Base-by-base conservation (phyloP, 306 rosid species). In the Begonia fuchsioides region DNA sequence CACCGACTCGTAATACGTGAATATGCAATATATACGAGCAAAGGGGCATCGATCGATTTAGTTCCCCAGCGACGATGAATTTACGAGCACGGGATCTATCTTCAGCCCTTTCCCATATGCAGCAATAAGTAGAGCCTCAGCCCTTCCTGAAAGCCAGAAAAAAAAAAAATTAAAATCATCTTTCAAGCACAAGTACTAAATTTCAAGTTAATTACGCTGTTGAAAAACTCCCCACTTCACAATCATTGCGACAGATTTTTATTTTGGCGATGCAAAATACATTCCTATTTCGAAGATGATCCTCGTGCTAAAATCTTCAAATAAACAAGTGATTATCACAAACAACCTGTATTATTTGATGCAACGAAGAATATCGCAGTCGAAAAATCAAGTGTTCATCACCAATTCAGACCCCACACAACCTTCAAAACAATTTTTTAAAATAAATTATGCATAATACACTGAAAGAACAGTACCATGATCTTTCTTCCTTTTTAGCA, bases 91-190 rank as follows among this genome's bases (percentile, higher is more conserved):
- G 60, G 47, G 47, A 54, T 71, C 58, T 55, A 72, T 50, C 56
- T 48, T 67, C 50, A 66, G 51, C 53, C 70, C 68, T 49, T 74
- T 79, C 13, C 96, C 96, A 69, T 83, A 87, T 32, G 96, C 94
- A 63, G 96, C 96, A 69, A 87, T 87, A 56, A 87, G 84, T 52
- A 87, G 62, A 53, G 96, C 96, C 58, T 87, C 96, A 44, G 96
- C 96, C 75, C 96, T 83, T 60, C 96, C 96, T 87, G 54, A 51
- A 69, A n/a, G 8, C 1, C 15, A 9, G 0, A 17, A 52, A n/a
- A 32, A 26, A 32, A 10, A 6, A 26, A 26, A n/a, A n/a, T n/a
- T 26, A 26, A 26, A 26, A 26, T 26, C 4, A 26, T 5, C 35
- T 26, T 26, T 26, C 35, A 4, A n/a, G n/a, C 7, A 4, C 26